Base-by-base conservation (phyloP, 1,139 yeast genomes). In the Lodderomyces theae region DNA sequence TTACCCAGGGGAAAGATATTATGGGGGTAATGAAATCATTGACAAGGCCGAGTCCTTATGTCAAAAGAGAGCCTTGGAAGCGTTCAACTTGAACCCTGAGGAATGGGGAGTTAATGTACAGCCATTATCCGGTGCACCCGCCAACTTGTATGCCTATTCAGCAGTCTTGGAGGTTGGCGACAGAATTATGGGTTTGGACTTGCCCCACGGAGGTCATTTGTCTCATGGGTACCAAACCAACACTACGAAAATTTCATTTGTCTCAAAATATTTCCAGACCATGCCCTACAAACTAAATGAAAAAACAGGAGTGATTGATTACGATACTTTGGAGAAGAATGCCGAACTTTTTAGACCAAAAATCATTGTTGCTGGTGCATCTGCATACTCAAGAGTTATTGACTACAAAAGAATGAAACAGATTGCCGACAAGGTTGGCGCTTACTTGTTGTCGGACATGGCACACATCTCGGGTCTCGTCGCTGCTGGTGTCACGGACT, bases 41-140 rank as follows among this genome's bases (percentile, higher is more conserved):
- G 97, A 90, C 66, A 79, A 82, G 69, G 90, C 94, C 50, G 97
- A 90, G 72, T 65, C 79, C 11, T 72, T 90, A 54, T 90, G 97
- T 69, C 96, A 88, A 69, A 76, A 83, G 61, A 81, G 97, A 66
- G 97, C 97, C 29, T 73, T 90, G 46, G 84, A 85, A 60, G 92
- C 95, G 2, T 90, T 88, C 63, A 72, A 72, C 45, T 74, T 90
- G 53, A 77, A 82, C 52, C 77, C 95, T 16, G 82, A 75, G 47
- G 66, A 81, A 59, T 90, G 97, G 97, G 97, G 97, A 34, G 97
- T 88, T 52, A 90, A 90, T 56, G 97, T 90, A 23, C 97, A 90
- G 69, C 77, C 97, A 19, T 75, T 90, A 58, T 84, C 95, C 29
- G 97, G 97, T 45, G 92, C 97, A 7, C 97, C 97, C 47, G 97